Conservation (phyloP, 371 early-diverging fungal genomes). For the Vavraia culicis region DNA sequence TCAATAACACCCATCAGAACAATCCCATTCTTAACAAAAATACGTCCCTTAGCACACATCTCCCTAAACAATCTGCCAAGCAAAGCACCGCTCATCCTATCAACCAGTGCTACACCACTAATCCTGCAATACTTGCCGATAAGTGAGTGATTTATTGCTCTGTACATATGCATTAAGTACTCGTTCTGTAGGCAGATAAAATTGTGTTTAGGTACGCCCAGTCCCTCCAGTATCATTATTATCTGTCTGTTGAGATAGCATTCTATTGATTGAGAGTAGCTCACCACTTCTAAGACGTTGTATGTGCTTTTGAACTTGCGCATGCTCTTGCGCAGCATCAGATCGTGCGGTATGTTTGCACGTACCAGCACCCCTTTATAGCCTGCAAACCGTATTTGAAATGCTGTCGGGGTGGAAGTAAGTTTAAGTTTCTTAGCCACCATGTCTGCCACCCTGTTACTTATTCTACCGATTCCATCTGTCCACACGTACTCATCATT, state of each 20-base stretch:
- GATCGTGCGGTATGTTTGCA: slow-evolving; percentile 12
- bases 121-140: slow-evolving; percentile 3
- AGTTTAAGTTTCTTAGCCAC: slow-evolving; percentile 46
- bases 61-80: slow-evolving; percentile 48
- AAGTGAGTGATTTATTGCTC: too few relatives aligned
- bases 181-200: slow-evolving; percentile 23
- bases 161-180: neutral
- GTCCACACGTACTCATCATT: slow-evolving; percentile 50
- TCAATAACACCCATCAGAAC: slow-evolving; percentile 56
- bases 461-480: slow-evolving; percentile 61
- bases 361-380: slow-evolving; percentile 54
- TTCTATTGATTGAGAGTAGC: slow-evolving; percentile 1
- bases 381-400: slow-evolving; percentile 58
- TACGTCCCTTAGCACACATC: slow-evolving; percentile 50
- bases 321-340: slow-evolving; percentile 46
- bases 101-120: neutral
- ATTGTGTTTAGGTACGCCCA: slow-evolving; percentile 10
- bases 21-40: slow-evolving; percentile 50
- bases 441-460: slow-evolving; percentile 44
- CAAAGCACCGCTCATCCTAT: slow-evolving; percentile 24
- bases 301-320: slow-evolving; percentile 50
- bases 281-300: slow-evolving; percentile 30
- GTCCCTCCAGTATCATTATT: slow-evolving; percentile 22
- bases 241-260: slow-evolving; percentile 36
- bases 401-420: slow-evolving; percentile 48